Evolutionary conservation across 163 green algal genomes (phyloP).

Genomic region (Coccomyxa subellipsoidea): DNA sequence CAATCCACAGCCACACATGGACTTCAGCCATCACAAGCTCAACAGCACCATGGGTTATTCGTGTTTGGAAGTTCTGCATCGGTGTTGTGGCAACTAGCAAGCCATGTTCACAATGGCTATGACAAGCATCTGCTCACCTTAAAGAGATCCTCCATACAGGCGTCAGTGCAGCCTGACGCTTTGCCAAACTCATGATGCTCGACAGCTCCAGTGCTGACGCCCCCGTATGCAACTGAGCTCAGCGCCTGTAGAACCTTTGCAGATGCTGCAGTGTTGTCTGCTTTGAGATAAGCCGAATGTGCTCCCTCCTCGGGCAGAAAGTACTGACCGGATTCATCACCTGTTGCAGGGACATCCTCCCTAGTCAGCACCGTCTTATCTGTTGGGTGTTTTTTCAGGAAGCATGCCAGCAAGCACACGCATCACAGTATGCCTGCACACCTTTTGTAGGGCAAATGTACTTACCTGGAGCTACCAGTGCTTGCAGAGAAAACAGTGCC

Average conservation of each 20-base stretch:
- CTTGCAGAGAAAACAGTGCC: background rate
- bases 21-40: background rate
- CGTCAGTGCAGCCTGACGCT: background rate
- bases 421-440: background rate
- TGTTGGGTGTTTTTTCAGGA: background rate
- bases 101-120: too few species aligned
- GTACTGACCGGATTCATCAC: background rate
- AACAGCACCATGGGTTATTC: background rate
- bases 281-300: background rate
- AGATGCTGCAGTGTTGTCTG: background rate
- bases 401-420: background rate
- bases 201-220: background rate
- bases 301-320: background rate
- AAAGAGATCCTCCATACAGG: background rate
- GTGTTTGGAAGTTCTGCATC: background rate
- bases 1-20: background rate
- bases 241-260: background rate
- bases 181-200: background rate
- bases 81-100: too few species aligned
- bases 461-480: background rate
- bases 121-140: background rate
- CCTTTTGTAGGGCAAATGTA: background rate
- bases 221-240: background rate
- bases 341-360: background rate
- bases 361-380: background rate